Conservation (phyloP, 1,284 basidiomycete genomes). For the Farysia itapuensis region DNA sequence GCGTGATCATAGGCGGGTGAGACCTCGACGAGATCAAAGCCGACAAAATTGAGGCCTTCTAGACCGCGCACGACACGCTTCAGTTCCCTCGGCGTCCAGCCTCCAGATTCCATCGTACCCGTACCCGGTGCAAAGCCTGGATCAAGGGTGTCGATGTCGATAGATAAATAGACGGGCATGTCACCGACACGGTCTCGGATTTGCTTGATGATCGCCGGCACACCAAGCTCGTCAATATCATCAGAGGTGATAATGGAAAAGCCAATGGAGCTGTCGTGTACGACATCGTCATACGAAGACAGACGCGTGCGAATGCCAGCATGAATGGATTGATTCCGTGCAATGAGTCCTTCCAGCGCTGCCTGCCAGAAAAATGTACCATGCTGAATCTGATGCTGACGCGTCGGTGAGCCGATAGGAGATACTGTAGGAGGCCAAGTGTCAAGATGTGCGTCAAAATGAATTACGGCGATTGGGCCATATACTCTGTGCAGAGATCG, state of each 20-base stretch:
- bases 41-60: slow-evolving; percentile 45
- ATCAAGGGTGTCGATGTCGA: slow-evolving; percentile 52
- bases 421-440: slow-evolving; percentile 68
- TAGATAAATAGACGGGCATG: slow-evolving; percentile 44
- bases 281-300: slow-evolving; percentile 31
- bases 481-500: slow-evolving; percentile 60
- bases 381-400: slow-evolving; percentile 53
- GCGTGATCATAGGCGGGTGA: slow-evolving; percentile 44
- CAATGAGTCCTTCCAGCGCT: slow-evolving; percentile 61
- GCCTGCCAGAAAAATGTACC: slow-evolving; percentile 62
- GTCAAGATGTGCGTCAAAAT: slow-evolving; percentile 63
- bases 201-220: slow-evolving; percentile 22
- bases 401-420: slow-evolving; percentile 16
- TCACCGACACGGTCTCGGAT: slow-evolving; percentile 30
- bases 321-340: slow-evolving; percentile 71
- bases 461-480: slow-evolving; percentile 61
- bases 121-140: slow-evolving; percentile 44
- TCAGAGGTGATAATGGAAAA: slow-evolving; percentile 46
- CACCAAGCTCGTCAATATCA: slow-evolving; percentile 42
- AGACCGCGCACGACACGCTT: slow-evolving; percentile 32
- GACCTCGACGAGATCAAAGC: slow-evolving; percentile 48
- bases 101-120: slow-evolving; percentile 42
- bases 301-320: slow-evolving; percentile 68
- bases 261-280: slow-evolving; percentile 35
- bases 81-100: slow-evolving; percentile 44